Conservation (phyloP, 495 filamentous ascomycete genomes). For the Staphylotrichum tortipilum region DNA sequence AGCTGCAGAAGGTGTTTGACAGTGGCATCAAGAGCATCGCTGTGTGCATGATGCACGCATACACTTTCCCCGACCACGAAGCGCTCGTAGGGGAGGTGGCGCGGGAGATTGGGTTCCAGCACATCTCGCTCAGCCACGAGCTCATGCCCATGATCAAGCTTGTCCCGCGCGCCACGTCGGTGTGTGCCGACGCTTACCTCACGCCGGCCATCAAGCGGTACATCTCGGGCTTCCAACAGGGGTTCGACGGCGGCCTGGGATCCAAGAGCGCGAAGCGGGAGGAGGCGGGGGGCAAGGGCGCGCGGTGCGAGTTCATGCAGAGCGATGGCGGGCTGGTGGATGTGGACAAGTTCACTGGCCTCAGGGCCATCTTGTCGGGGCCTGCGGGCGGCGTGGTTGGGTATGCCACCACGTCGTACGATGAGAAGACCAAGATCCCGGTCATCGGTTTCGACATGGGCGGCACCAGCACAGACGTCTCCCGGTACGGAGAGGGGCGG, state of each 20-base stretch:
- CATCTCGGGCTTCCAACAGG: constrained; percentile 75
- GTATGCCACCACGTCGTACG: constrained; percentile 89
- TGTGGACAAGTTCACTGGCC: constrained; percentile 64
- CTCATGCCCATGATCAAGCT: constrained; percentile 95
- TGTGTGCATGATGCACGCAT: constrained; percentile 73
- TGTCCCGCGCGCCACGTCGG: constrained; percentile 79
- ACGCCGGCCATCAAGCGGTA: constrained; percentile 95
- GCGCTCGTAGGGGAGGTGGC: constrained; percentile 59
- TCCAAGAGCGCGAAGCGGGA: constrained; percentile 56
- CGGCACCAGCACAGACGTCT: constrained; percentile 92
- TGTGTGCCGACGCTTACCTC: constrained; percentile 91
- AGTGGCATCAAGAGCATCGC: constrained; percentile 61
- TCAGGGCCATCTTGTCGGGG: constrained; percentile 69
- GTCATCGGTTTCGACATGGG: constrained; percentile 97
- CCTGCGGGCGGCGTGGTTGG: constrained; percentile 83
- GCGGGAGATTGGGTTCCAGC: constrained; percentile 61
- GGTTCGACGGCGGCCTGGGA: constrained; percentile 63
- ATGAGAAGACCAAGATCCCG: constrained; percentile 73
- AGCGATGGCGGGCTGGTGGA: constrained; percentile 74
- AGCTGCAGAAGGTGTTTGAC: constrained; percentile 52
- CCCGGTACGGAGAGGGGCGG: constrained; percentile 75
- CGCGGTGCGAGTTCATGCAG: constrained; percentile 80
- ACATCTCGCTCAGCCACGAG: constrained; percentile 65
- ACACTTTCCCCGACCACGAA: constrained; percentile 73
- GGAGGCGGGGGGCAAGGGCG: constrained; percentile 45